These are phyloP conservation scores for Bauhinia variegata DNA, from an alignment of 306 rosid genomes.

Conservation along the genomic window DNA sequence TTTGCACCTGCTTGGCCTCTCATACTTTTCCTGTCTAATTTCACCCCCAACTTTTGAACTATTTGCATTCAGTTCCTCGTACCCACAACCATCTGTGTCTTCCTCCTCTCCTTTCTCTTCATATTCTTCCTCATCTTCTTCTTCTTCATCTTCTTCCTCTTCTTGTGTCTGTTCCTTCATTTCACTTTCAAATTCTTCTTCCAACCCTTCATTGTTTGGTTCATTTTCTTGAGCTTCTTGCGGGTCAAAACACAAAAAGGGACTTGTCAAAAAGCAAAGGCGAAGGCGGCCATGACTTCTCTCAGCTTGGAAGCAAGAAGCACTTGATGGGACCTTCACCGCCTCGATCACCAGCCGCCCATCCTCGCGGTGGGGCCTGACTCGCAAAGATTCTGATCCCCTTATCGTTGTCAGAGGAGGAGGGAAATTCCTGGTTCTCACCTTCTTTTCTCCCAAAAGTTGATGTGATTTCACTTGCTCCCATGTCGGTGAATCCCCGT, in stretches of 20 bases:
- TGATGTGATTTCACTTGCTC: slow-evolving; percentile 41
- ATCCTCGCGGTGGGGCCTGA: slow-evolving; percentile 74
- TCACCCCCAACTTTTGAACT: slow-evolving; percentile 32
- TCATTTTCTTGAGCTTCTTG: slow-evolving; percentile 32
- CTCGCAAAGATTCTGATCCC: slow-evolving; percentile 57
- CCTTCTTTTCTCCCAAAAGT: slow-evolving; percentile 47
- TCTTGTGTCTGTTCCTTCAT: slow-evolving; percentile 22
- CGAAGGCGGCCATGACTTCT: slow-evolving; percentile 87
- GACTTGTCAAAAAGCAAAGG: slow-evolving; percentile 49
- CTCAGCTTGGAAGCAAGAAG: slow-evolving; percentile 61
- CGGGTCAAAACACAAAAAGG: slow-evolving; percentile 42
- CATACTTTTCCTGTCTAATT: slow-evolving; percentile 51
- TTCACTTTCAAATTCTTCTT: slow-evolving; percentile 39
- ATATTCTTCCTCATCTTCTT: background rate
- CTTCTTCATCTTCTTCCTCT: slow-evolving; percentile 23
- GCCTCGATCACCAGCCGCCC: slow-evolving; percentile 76
- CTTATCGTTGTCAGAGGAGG: slow-evolving; percentile 97
- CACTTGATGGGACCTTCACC: slow-evolving; percentile 53
- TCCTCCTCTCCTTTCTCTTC: slow-evolving; percentile 22
- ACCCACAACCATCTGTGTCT: slow-evolving; percentile 1
- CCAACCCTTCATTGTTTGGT: slow-evolving; percentile 12
- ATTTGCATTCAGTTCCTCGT: slow-evolving; percentile 27
- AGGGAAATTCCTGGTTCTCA: slow-evolving; percentile 55
- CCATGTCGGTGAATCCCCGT: slow-evolving; percentile 34
- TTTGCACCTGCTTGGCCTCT: slow-evolving; percentile 60